Conservation (phyloP, 1,284 basidiomycete species). For the Apiotrichum akiyoshidainum region DNA sequence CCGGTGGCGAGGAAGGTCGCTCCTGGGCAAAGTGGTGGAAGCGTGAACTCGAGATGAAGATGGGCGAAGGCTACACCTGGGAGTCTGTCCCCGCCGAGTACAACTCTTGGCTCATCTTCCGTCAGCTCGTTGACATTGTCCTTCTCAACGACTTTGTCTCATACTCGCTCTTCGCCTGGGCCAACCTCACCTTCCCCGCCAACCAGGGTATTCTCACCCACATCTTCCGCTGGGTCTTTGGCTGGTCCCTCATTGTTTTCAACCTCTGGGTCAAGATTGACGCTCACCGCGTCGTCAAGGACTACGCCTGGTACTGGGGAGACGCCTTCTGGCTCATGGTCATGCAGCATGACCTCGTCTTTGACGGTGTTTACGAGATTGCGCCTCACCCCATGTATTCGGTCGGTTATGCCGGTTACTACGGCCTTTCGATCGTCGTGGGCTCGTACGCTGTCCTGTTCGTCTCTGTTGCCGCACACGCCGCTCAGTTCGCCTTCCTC, state of each 20-base stretch:
- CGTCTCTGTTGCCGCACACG: conserved; percentile 86
- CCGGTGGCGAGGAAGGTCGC: conserved; percentile 57
- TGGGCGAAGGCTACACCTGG: conserved; percentile 87
- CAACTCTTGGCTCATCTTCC: conserved; percentile 53
- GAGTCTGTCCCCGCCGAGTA: conserved; percentile 60
- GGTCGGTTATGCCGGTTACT: conserved; percentile 93
- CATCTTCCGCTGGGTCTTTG: conserved; percentile 81
- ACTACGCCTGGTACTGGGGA: conserved; percentile 91
- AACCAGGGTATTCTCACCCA: conserved; percentile 72
- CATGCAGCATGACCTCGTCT: conserved; percentile 70
- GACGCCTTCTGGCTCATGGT: conserved; percentile 82
- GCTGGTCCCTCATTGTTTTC: conserved; percentile 81
- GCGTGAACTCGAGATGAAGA: conserved; percentile 81
- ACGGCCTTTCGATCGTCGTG: conserved; percentile 69
- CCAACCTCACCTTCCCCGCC: conserved; percentile 77
- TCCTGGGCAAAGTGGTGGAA: conserved; percentile 74
- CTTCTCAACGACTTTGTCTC: conserved; percentile 94
- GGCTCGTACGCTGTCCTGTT: conserved; percentile 85
- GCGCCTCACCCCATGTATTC: conserved; percentile 56
- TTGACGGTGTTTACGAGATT: conserved; percentile 93
- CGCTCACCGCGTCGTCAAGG: conserved; percentile 91
- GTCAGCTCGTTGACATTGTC: conserved; percentile 83
- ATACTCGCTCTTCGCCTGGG: conserved; percentile 92
- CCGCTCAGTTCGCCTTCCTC: conserved; percentile 92
- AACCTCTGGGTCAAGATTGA: conserved; percentile 99